Percentiles rank a stretch among this genome's conserved stretches.
Conservation (phyloP, 768 basidiomycete species). For the Trichaptum fuscoviolaceum region DNA sequence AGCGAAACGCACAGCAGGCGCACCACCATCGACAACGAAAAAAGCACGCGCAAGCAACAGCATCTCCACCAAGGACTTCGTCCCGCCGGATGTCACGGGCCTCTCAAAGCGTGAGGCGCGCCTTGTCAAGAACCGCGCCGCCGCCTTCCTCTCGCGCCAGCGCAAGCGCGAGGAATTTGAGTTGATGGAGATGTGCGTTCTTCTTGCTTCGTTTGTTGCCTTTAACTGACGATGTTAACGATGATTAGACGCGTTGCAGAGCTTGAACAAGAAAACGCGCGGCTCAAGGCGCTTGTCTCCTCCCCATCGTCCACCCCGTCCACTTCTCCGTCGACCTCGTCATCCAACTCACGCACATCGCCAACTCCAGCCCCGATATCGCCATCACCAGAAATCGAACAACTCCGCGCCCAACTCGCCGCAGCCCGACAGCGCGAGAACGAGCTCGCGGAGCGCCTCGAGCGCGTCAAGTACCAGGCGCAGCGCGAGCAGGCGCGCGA, state of each 20-base stretch:
- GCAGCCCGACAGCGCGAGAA: constrained; percentile 62
- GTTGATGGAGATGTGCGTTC: constrained; percentile 79
- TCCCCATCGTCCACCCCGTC: neutral
- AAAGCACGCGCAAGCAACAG: constrained; percentile 41
- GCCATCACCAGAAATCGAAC: constrained; percentile 54
- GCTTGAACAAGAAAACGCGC: constrained; percentile 78
- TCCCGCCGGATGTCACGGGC: constrained; percentile 85
- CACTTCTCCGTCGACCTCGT: neutral
- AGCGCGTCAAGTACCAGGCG: constrained; percentile 43
- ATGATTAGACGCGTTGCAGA: constrained; percentile 70
- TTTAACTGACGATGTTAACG: constrained; percentile 7
- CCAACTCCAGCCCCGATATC: constrained; percentile 4
- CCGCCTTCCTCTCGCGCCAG: constrained; percentile 87
- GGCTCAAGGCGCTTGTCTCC: constrained; percentile 53
- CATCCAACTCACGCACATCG: constrained; percentile 3
- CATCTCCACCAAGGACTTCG: constrained; percentile 70
- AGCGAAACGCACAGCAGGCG: constrained; percentile 23
- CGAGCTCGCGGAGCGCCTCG: constrained; percentile 45
- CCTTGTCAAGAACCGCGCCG: constrained; percentile 87
- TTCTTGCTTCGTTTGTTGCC: constrained; percentile 6
- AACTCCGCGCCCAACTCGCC: constrained; percentile 58
- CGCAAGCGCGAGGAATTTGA: constrained; percentile 92
- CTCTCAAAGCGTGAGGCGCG: constrained; percentile 88
- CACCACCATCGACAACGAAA: constrained; percentile 32
- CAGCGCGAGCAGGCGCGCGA: neutral